Evolutionary conservation across 805 yeast genomes (phyloP).

Genomic region (Saccharomycopsis sp.): DNA sequence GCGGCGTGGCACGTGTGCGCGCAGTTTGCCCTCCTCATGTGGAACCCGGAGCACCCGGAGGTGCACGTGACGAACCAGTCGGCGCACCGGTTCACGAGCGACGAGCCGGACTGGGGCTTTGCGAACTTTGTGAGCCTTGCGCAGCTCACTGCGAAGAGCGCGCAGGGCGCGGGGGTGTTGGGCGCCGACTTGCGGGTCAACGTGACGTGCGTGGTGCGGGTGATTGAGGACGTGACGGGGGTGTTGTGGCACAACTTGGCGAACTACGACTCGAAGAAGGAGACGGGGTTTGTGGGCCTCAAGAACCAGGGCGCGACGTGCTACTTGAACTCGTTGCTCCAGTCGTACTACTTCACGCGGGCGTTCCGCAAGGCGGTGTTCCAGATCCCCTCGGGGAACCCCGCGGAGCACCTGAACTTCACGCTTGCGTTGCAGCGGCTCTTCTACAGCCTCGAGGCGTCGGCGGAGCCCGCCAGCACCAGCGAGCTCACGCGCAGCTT

Average conservation of each 20-base stretch:
- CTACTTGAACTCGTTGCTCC: slow-evolving; percentile 85
- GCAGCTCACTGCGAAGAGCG: slow-evolving; percentile 32
- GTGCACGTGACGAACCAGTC: slow-evolving; percentile 58
- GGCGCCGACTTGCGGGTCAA: slow-evolving; percentile 51
- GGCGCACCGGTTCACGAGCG: slow-evolving; percentile 66
- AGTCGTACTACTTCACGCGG: slow-evolving; percentile 82
- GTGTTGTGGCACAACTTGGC: slow-evolving; percentile 86
- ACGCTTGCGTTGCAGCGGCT: slow-evolving; percentile 73
- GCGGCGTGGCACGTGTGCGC: slow-evolving; percentile 83
- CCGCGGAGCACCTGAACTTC: slow-evolving; percentile 8
- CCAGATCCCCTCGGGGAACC: slow-evolving; percentile 71
- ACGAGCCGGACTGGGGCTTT: slow-evolving; percentile 95
- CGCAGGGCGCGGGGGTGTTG: slow-evolving; percentile 36
- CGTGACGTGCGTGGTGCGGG: slow-evolving; percentile 69
- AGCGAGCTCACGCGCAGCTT: slow-evolving; percentile 81
- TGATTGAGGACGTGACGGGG: slow-evolving; percentile 85
- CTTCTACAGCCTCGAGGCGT: slow-evolving; percentile 71
- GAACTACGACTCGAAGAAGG: slow-evolving; percentile 79
- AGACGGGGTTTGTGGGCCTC: slow-evolving; percentile 87
- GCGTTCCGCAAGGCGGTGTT: slow-evolving; percentile 79
- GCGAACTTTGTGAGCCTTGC: slow-evolving; percentile 61
- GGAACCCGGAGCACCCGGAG: slow-evolving; percentile 70
- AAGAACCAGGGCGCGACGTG: slow-evolving; percentile 98
- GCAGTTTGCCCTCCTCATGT: slow-evolving; percentile 76
- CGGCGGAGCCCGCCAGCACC: slow-evolving; percentile 75